phyloP scores from a whole-genome alignment of 768 basidiomycete species.

The Brasilioporus rufonigricans region DNA sequence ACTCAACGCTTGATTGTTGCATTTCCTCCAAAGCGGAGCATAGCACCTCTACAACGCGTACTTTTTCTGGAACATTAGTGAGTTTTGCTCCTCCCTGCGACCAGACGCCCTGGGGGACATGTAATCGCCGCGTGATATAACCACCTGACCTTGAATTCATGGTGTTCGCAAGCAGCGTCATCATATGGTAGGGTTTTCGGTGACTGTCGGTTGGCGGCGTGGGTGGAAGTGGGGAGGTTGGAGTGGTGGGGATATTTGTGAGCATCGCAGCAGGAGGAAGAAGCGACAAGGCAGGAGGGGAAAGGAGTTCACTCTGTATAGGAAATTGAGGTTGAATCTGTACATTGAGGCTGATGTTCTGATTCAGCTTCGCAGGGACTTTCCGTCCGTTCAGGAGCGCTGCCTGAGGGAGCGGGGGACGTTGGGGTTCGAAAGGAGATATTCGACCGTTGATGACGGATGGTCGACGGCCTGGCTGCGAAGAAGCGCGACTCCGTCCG shows the following conservation, averaged over 20 bases:
- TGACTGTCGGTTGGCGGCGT: constrained; percentile 68
- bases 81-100: constrained; percentile 88
- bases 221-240: constrained; percentile 75
- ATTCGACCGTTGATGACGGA: constrained; percentile 51
- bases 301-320: constrained; percentile 51
- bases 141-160: constrained; percentile 83
- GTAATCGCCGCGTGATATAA: constrained; percentile 81
- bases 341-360: constrained; percentile 40
- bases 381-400: constrained; percentile 51
- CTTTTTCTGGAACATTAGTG: constrained; percentile 77
- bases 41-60: constrained; percentile 79
- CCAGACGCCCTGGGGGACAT: constrained; percentile 90
- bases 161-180: constrained; percentile 74
- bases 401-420: constrained; percentile 50
- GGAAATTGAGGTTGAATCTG: constrained; percentile 49
- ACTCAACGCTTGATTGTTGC: constrained; percentile 64
- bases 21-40: constrained; percentile 79
- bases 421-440: constrained; percentile 49
- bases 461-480: constrained; percentile 75
- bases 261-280: constrained; percentile 47
- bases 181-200: constrained; percentile 88
- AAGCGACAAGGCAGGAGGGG: constrained; percentile 37
- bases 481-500: constrained; percentile 62
- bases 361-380: constrained; percentile 56
- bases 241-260: constrained; percentile 65